Base-by-base conservation (phyloP, 345 rosid genomes). In the Pugionium cornutum region DNA sequence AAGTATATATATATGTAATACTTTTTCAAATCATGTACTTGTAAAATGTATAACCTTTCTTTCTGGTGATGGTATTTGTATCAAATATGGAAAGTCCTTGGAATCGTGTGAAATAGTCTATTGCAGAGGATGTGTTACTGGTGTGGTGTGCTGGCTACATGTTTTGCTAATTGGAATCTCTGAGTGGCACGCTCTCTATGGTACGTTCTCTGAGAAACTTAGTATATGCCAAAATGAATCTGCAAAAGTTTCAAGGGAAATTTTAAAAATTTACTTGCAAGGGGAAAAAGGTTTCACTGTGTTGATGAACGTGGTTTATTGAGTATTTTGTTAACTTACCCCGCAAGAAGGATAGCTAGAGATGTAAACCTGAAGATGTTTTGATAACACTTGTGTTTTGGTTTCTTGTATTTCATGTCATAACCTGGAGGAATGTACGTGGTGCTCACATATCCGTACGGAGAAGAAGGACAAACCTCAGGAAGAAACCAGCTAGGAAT, bases 391-490 rank as follows among this genome's bases (percentile, higher is more conserved):
- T 74, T 87, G 79, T 87, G 72, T 83, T 76, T 95, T 11, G 87
- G 53, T 62, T 82, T 86, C 47, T 75, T 85, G 28, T 63, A 81
- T 67, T 81, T 89, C 39, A 80, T 64, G 50, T 81, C 81, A 64
- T 80, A 80, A 66, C 90, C 90, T 1, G 88, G 52, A n/a, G 91
- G 87, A 39, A 84, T 85, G 60, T 95, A 69, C 35, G 80, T 82
- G 42, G 70, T 49, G 80, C 74, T 84, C 41, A 81, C 82, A 48
- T 89, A 95, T 44, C 97, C 99, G 27, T 81, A 91, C 97, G 92
- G 30, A 95, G 67, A 35, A 95, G 83, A 61, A 95, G 72, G 32
- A 91, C 68, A 49, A 95, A 95, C 36, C 99, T 97, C 0, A 91
- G 85, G 35, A 89, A 82, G 62, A 87, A 83, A 40, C 99, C 97